Percentiles rank a stretch among this genome's conserved stretches.
phyloP scores from a whole-genome alignment of 1,284 basidiomycete genomes.

The Schizophyllum commune region DNA sequence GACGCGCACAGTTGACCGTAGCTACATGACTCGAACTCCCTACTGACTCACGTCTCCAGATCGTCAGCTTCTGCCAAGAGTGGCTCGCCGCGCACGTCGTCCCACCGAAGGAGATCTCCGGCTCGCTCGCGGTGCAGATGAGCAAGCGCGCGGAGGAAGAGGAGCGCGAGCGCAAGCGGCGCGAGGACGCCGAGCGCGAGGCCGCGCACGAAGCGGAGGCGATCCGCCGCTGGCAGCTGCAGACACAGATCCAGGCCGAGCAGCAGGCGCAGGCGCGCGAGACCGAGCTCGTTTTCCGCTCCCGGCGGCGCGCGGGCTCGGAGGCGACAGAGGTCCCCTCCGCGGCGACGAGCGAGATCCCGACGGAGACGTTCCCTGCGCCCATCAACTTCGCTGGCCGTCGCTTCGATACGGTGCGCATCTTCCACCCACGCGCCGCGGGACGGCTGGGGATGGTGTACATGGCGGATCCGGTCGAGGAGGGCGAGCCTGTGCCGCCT shows the following conservation, averaged over 20 bases:
- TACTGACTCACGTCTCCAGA: constrained; percentile 28
- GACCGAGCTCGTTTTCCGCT: constrained; percentile 43
- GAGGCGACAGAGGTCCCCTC: constrained; percentile 57
- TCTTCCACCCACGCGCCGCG: constrained; percentile 56
- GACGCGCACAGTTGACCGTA: background rate
- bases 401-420: constrained; percentile 53
- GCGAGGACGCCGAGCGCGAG: constrained; percentile 8
- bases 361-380: constrained; percentile 51
- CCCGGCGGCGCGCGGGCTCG: constrained; percentile 46
- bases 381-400: constrained; percentile 53
- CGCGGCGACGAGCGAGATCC: constrained; percentile 32
- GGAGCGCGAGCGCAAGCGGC: constrained; percentile 38
- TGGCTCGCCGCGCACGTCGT: constrained; percentile 55
- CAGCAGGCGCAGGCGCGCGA: constrained; percentile 46
- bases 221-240: constrained; percentile 19
- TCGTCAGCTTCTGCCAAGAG: constrained; percentile 58
- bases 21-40: background rate
- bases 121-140: constrained; percentile 72
- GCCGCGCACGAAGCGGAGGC: constrained; percentile 29
- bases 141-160: constrained; percentile 58
- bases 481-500: constrained; percentile 37
- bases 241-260: constrained; percentile 11
- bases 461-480: constrained; percentile 64
- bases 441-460: constrained; percentile 59
- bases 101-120: constrained; percentile 50